phyloP scores from a whole-genome alignment of 2,329 filamentous ascomycete genomes.

The Scytalidium sp. region DNA sequence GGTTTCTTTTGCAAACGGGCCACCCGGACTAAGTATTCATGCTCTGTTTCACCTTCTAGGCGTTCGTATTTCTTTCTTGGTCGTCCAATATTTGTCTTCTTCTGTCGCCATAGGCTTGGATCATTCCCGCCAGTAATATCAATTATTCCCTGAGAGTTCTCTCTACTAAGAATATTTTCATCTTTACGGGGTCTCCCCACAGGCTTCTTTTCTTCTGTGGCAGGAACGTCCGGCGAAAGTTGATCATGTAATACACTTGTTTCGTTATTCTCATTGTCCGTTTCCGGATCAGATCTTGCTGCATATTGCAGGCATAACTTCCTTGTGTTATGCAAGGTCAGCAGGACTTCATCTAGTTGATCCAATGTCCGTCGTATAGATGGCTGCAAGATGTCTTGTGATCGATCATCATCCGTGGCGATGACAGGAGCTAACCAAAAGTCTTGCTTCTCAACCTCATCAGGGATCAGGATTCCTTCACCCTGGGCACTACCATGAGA shows the following conservation, averaged over 20 bases:
- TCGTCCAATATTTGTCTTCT: constrained; percentile 19
- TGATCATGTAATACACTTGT: background rate
- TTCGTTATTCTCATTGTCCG: constrained; percentile 17
- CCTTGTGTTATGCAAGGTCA: constrained; percentile 66
- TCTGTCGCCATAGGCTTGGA: constrained; percentile 10
- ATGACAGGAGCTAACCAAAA: constrained; percentile 44
- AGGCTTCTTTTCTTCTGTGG: constrained; percentile 8
- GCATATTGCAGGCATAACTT: constrained; percentile 42
- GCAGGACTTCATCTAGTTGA: constrained; percentile 67
- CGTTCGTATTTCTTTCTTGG: constrained; percentile 22
- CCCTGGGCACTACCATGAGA: background rate
- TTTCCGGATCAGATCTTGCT: constrained; percentile 28
- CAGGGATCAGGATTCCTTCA: background rate
- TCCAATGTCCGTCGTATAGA: constrained; percentile 67
- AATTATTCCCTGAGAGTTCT: background rate
- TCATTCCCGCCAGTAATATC: constrained; percentile 3
- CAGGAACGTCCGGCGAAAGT: background rate
- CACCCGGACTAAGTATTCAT: constrained; percentile 45
- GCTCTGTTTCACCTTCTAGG: constrained; percentile 28
- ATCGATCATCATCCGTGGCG: constrained; percentile 68
- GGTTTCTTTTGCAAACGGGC: constrained; percentile 38
- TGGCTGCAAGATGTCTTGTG: constrained; percentile 62
- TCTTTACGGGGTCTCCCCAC: constrained; percentile 21
- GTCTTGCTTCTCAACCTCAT: constrained; percentile 24
- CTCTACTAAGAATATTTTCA: constrained; percentile 13